Percentiles rank a stretch among this genome's conserved stretches.
Evolutionary conservation across 106 monocot species (phyloP).

Genomic region (Narthecium ossifragum): DNA sequence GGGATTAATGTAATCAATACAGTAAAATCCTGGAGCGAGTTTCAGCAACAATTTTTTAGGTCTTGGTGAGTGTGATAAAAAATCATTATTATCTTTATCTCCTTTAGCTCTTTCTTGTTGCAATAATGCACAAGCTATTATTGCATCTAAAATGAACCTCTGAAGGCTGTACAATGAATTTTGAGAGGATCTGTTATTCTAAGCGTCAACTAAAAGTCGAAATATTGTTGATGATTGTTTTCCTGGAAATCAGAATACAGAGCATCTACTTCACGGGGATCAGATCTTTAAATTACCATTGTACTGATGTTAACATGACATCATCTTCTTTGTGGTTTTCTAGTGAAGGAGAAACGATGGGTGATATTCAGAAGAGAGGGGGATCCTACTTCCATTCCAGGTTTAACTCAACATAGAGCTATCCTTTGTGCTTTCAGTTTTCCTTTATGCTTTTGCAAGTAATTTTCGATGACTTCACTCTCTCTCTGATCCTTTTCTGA

Average conservation of each 20-base stretch:
- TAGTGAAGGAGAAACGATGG: constrained; percentile 96
- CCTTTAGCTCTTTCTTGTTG: too few relatives aligned
- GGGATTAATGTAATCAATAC: too few relatives aligned
- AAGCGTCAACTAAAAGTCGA: neutral
- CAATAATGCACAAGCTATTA: too few relatives aligned
- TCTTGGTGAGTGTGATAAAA: too few relatives aligned
- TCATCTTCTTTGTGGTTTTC: neutral
- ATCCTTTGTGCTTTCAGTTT: neutral
- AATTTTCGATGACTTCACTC: neutral
- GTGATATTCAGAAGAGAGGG: constrained; percentile 81
- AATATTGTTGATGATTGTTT: too few relatives aligned
- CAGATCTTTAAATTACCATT: neutral
- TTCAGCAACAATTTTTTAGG: too few relatives aligned
- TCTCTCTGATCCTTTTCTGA: neutral
- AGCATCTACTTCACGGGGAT: too few relatives aligned
- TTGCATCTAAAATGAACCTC: too few relatives aligned
- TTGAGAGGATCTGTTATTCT: neutral
- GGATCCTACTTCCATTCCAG: constrained; percentile 90
- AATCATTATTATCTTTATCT: too few relatives aligned
- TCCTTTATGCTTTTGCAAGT: neutral
- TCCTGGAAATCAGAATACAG: too few relatives aligned
- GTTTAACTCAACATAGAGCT: constrained; percentile 22
- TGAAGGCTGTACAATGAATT: neutral
- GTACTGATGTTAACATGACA: neutral
- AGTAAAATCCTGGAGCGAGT: too few relatives aligned